Conservation (phyloP, 2,329 filamentous ascomycete genomes). For the Sordariomycetes sp. region DNA sequence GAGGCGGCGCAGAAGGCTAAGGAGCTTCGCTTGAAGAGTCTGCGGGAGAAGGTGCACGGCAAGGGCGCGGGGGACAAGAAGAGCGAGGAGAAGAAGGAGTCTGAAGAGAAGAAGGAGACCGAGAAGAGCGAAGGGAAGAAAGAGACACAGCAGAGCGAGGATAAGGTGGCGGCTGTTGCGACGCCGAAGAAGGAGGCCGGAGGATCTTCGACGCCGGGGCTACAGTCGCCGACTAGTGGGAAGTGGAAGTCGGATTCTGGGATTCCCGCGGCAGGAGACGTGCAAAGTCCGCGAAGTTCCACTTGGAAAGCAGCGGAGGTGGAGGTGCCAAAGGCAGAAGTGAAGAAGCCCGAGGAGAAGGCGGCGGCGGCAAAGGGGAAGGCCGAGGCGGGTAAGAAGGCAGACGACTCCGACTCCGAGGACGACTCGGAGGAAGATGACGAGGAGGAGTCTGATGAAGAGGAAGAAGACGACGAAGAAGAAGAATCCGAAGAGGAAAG, state of each 20-base stretch:
- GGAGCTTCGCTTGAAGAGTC: constrained; percentile 42
- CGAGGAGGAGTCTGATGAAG: constrained; percentile 2
- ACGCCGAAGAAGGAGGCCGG: constrained; percentile 1
- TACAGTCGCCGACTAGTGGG: constrained; percentile 35
- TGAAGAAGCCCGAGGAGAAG: constrained; percentile 6
- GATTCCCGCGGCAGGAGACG: constrained; percentile 16
- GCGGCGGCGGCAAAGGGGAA: constrained; percentile 1
- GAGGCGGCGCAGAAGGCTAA: constrained; percentile 59
- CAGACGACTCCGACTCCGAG: constrained; percentile 2
- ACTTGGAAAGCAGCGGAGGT: constrained; percentile 24
- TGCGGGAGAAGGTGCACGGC: constrained; percentile 46
- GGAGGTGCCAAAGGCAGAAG: constrained; percentile 9
- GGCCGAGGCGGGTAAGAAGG: constrained; percentile 3
- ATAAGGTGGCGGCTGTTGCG: constrained; percentile 7
- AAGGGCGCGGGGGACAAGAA: constrained; percentile 17
- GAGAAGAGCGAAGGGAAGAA: constrained; percentile 5
- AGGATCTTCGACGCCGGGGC: constrained; percentile 12
- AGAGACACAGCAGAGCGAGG: constrained; percentile 7
- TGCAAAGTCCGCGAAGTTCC: constrained; percentile 33
- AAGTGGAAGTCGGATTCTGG: constrained; percentile 25
- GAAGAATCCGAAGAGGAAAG: constrained; percentile 14
- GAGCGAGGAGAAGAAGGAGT: constrained; percentile 5
- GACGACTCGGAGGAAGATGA: constrained; percentile 3
- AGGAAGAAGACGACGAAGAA: constrained; percentile 9
- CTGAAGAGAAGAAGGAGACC: constrained; percentile 5